Conservation (phyloP, 768 basidiomycete species). For the Leucocoprinus birnbaumii region DNA sequence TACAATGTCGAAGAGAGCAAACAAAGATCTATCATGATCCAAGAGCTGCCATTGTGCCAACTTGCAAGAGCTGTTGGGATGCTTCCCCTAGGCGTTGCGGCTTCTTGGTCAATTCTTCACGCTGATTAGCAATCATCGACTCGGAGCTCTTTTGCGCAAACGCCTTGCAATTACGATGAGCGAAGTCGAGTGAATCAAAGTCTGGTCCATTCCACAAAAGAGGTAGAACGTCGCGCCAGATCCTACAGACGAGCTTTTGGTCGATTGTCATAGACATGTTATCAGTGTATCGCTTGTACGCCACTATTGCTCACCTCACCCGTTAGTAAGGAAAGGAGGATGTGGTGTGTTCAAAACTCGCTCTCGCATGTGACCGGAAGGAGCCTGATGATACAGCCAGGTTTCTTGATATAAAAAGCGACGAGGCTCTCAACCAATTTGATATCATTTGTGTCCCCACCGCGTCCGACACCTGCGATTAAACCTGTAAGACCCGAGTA, state of each 20-base stretch:
- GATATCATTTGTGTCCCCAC: conserved; percentile 53
- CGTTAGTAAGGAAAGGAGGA: neutral
- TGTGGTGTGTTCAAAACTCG: conserved; percentile 28
- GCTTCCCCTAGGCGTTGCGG: conserved; percentile 38
- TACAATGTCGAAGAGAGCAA: too few relatives aligned
- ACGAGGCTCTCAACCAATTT: conserved; percentile 59
- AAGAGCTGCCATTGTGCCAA: too few relatives aligned
- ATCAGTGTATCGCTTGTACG: conserved; percentile 59
- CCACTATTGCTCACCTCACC: conserved; percentile 46
- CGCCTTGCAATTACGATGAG: conserved; percentile 45
- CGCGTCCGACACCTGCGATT: conserved; percentile 51
- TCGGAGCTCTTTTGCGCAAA: conserved; percentile 52
- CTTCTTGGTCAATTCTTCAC: conserved; percentile 50
- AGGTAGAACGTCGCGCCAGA: conserved; percentile 41
- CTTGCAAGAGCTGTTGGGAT: conserved; percentile 9
- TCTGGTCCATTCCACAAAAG: conserved; percentile 47
- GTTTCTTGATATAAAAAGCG: conserved; percentile 53
- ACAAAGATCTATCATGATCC: neutral
- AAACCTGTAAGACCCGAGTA: conserved; percentile 39
- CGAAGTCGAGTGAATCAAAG: conserved; percentile 47
- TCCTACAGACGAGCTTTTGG: conserved; percentile 49
- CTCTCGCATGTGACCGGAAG: conserved; percentile 65
- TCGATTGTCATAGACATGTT: conserved; percentile 56
- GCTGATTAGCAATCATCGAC: conserved; percentile 35
- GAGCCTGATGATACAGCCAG: conserved; percentile 62